A percentile compares a stretch with the other conserved stretches of the same genome.
Evolutionary conservation across 495 filamentous ascomycete genomes (phyloP).

Genomic region (Saxispiralis lemnorum): DNA sequence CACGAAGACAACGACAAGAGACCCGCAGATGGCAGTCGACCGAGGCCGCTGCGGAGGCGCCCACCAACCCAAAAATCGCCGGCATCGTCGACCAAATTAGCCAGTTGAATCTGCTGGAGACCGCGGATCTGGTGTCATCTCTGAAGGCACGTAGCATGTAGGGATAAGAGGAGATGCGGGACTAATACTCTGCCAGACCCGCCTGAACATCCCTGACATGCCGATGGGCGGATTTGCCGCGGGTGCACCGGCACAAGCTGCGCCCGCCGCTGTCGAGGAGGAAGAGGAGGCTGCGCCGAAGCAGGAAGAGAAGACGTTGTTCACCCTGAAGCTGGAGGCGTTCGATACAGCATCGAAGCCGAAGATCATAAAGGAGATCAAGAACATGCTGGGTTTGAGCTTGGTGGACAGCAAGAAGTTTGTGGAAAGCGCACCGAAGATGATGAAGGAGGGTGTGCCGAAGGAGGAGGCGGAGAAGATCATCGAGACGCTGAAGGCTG

Average conservation of each 20-base stretch:
- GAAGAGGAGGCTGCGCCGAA: constrained; percentile 70
- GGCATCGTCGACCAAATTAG: constrained; percentile 95
- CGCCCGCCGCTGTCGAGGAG: constrained; percentile 52
- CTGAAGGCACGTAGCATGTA: constrained; percentile 48
- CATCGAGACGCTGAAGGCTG: constrained; percentile 73
- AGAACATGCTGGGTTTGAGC: constrained; percentile 81
- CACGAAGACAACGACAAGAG: constrained; percentile 12
- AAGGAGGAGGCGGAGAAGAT: constrained; percentile 99
- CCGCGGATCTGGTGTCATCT: constrained; percentile 78
- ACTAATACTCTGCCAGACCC: constrained; percentile 40
- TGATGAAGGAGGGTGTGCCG: constrained; percentile 92
- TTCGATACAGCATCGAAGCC: constrained; percentile 82
- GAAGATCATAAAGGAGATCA: constrained; percentile 99
- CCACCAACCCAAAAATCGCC: constrained; percentile 65
- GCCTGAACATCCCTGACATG: constrained; percentile 94
- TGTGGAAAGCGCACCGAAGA: constrained; percentile 91
- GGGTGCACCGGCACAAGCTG: constrained; percentile 38
- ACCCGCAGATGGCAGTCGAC: constrained; percentile 55
- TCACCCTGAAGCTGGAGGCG: constrained; percentile 78
- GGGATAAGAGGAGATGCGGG: background rate
- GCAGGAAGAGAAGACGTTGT: constrained; percentile 86
- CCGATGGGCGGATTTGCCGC: constrained; percentile 78
- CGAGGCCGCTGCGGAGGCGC: constrained; percentile 35
- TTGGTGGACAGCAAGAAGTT: constrained; percentile 99
- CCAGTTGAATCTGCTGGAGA: constrained; percentile 92